These are phyloP conservation scores for Hypoxylon fragiforme DNA, from an alignment of 495 filamentous ascomycete genomes.

Conservation along the genomic window DNA sequence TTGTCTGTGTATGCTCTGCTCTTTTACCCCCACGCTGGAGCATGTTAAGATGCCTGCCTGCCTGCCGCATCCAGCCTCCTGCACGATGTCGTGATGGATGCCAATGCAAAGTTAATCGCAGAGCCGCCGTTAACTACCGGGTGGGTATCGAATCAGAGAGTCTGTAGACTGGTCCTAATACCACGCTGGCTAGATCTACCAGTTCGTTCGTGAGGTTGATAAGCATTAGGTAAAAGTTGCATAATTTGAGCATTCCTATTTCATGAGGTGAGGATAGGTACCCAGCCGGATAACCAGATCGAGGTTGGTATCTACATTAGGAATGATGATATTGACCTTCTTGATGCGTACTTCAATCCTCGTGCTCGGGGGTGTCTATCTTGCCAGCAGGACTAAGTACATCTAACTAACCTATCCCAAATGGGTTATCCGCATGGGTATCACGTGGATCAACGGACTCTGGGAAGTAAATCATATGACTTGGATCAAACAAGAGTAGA, in stretches of 20 bases:
- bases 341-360: conserved; percentile 41
- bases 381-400: too few species aligned
- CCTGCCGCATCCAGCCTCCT: conserved; percentile 52
- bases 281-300: conserved; percentile 61
- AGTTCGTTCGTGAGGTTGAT: conserved; percentile 58
- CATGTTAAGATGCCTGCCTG: conserved; percentile 42
- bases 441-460: too few species aligned
- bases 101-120: conserved; percentile 59
- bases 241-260: conserved; percentile 55
- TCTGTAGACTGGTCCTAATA: conserved; percentile 58
- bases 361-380: too few species aligned
- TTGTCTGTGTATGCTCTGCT: conserved; percentile 56
- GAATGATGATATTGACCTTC: conserved; percentile 63
- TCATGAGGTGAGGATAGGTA: conserved; percentile 61
- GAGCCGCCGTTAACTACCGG: conserved; percentile 55
- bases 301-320: conserved; percentile 57
- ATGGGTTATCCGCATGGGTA: too few species aligned
- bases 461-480: too few species aligned
- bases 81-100: conserved; percentile 63
- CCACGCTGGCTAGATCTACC: conserved; percentile 49
- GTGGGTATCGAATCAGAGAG: conserved; percentile 57
- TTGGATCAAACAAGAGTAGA: too few species aligned
- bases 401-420: too few species aligned
- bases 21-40: conserved; percentile 57
- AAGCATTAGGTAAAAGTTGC: conserved; percentile 61